Conservation (phyloP, 2,329 filamentous ascomycete genomes). For the Phaeosphaeriaceae sp. region DNA sequence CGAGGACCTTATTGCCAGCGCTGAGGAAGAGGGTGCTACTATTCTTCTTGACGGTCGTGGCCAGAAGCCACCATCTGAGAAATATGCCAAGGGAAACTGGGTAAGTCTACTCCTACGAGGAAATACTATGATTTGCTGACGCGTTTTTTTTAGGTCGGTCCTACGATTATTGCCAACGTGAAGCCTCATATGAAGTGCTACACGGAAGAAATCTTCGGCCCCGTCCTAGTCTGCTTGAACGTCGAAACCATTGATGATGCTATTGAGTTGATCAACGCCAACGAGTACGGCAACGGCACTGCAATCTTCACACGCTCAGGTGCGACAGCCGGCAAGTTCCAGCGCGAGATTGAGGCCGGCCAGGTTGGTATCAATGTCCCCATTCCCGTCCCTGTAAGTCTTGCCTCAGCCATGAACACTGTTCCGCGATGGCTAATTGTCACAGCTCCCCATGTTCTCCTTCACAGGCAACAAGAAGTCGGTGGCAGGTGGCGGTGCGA, state of each 20-base stretch:
- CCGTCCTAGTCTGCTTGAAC: conserved; percentile 81
- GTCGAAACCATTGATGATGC: conserved; percentile 80
- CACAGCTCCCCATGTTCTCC: conserved; percentile 64
- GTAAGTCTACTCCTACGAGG: conserved; percentile 49
- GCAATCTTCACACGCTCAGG: conserved; percentile 85
- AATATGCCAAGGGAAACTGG: conserved; percentile 86
- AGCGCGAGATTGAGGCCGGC: conserved; percentile 80
- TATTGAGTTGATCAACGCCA: conserved; percentile 80
- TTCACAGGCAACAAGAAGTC: conserved; percentile 81
- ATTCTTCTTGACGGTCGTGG: conserved; percentile 83
- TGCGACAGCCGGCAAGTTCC: conserved; percentile 77
- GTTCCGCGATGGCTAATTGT: conserved; percentile 12
- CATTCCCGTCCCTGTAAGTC: conserved; percentile 65
- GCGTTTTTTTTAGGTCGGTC: conserved; percentile 64
- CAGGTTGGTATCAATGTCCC: conserved; percentile 88
- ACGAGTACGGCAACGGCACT: conserved; percentile 86
- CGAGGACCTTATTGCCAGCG: conserved; percentile 74
- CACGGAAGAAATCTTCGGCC: conserved; percentile 84
- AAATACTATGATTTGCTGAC: conserved; percentile 17
- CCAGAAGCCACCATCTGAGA: conserved; percentile 70
- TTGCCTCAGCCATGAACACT: neutral
- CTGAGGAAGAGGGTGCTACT: conserved; percentile 80
- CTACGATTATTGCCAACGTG: conserved; percentile 83
- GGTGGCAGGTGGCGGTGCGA: conserved; percentile 88
- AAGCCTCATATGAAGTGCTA: conserved; percentile 84